Percentiles rank a stretch among this genome's conserved stretches.
Conservation (phyloP, 768 basidiomycete species). For the Pisolithus albus region DNA sequence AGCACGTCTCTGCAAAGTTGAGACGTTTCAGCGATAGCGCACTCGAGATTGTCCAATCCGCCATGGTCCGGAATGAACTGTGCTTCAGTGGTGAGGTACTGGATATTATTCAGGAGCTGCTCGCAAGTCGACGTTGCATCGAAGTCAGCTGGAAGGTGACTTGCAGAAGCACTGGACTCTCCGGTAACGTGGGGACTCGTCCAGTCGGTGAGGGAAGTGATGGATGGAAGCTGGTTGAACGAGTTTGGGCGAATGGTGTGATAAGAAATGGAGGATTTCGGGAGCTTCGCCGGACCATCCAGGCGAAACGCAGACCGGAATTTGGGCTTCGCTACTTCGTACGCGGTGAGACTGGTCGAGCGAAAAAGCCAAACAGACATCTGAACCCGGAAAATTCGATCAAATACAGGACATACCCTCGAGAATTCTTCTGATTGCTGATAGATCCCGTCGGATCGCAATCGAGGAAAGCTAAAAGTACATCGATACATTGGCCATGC, state of each 20-base stretch:
- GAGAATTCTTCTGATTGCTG: slow-evolving; percentile 56
- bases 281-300: slow-evolving; percentile 41
- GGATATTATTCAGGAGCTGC: slow-evolving; percentile 49
- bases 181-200: slow-evolving; percentile 12
- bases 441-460: slow-evolving; percentile 53
- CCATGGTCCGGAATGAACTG: slow-evolving; percentile 32
- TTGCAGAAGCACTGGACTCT: slow-evolving; percentile 29
- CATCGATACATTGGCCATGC: slow-evolving; percentile 58
- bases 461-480: slow-evolving; percentile 57
- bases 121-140: slow-evolving; percentile 41
- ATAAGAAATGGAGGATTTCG: slow-evolving; percentile 48
- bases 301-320: slow-evolving; percentile 56
- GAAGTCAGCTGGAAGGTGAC: slow-evolving; percentile 34
- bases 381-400: background rate
- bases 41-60: slow-evolving; percentile 39
- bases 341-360: slow-evolving; percentile 49
- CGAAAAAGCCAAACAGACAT: slow-evolving; percentile 1
- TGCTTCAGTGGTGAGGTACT: slow-evolving; percentile 38
- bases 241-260: slow-evolving; percentile 46
- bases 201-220: slow-evolving; percentile 40
- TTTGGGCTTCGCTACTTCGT: slow-evolving; percentile 62
- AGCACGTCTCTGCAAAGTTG: slow-evolving; percentile 42
- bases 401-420: slow-evolving; percentile 47
- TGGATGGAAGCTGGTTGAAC: slow-evolving; percentile 38
- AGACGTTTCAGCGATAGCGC: slow-evolving; percentile 41